phyloP scores from a whole-genome alignment of 805 yeast genomes.

The Diddensiella santjacobensis region DNA sequence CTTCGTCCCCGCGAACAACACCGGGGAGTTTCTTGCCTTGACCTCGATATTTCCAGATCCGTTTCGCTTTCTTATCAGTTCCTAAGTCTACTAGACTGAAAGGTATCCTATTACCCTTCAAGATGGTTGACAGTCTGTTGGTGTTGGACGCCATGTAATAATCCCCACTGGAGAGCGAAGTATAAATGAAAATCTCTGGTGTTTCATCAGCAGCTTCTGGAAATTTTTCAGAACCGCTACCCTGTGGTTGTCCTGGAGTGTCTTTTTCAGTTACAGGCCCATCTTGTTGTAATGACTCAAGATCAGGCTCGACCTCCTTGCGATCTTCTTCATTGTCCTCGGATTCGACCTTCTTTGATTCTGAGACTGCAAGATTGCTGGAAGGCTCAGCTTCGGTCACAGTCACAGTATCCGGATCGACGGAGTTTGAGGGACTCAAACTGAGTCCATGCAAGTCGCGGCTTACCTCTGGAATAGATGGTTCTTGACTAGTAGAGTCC shows the following conservation, averaged over 20 bases:
- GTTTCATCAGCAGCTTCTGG: neutral
- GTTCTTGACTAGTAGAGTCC: too few species aligned
- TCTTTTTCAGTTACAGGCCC: too few species aligned
- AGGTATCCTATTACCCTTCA: constrained; percentile 66
- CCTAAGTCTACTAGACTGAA: constrained; percentile 75
- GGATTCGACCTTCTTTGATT: neutral
- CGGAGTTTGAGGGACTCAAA: too few species aligned
- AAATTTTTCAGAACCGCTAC: too few species aligned
- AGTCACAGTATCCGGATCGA: neutral
- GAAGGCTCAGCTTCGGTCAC: neutral
- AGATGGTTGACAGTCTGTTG: constrained; percentile 66
- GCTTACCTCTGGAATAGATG: too few species aligned
- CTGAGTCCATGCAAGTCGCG: too few species aligned
- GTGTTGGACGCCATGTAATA: constrained; percentile 72
- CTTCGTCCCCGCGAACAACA: constrained; percentile 76
- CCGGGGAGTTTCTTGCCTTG: constrained; percentile 79
- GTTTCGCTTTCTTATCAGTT: constrained; percentile 80
- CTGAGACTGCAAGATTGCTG: neutral
- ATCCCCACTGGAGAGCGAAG: constrained; percentile 84
- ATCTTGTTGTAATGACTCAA: too few species aligned
- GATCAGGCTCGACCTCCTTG: too few species aligned
- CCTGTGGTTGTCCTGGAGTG: too few species aligned
- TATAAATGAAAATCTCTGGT: constrained; percentile 44
- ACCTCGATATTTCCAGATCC: constrained; percentile 69
- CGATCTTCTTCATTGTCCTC: too few species aligned